These are phyloP conservation scores for Secale cereale DNA, from an alignment of 176 grass and related monocot species.

Conservation along the genomic window DNA sequence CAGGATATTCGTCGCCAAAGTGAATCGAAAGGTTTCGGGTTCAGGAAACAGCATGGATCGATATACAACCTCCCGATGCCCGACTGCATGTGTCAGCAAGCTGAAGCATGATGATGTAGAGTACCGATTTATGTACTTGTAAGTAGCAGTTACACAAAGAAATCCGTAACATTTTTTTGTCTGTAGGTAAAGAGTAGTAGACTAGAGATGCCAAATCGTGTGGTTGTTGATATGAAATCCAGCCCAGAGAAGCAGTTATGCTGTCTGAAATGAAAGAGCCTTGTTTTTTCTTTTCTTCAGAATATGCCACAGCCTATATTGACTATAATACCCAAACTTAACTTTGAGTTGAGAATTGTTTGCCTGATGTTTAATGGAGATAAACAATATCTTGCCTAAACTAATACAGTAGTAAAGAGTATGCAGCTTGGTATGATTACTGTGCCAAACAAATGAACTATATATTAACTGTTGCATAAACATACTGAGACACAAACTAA, in stretches of 20 bases:
- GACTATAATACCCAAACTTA: background rate
- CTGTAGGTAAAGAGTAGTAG: slow-evolving; percentile 10
- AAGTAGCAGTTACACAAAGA: slow-evolving; percentile 28
- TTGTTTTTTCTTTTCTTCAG: background rate
- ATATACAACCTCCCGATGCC: slow-evolving; percentile 82
- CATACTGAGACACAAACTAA: too few species aligned
- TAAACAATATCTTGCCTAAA: background rate
- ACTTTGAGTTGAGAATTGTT: background rate
- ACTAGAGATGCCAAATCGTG: slow-evolving; percentile 20
- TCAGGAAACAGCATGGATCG: slow-evolving; percentile 62
- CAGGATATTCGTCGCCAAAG: slow-evolving; percentile 69
- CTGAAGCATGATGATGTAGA: slow-evolving; percentile 37
- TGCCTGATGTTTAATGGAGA: background rate
- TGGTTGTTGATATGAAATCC: slow-evolving; percentile 6
- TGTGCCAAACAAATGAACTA: background rate
- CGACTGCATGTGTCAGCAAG: slow-evolving; percentile 77
- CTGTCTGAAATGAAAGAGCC: background rate
- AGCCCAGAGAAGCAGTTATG: background rate
- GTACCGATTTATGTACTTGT: slow-evolving; percentile 19
- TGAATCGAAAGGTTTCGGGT: slow-evolving; percentile 52
- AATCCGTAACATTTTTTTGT: background rate
- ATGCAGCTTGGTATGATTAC: background rate
- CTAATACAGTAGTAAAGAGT: background rate
- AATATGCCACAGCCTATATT: background rate
- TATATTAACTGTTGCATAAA: too few species aligned